phyloP scores from a whole-genome alignment of 169 alveolate genomes.

The Neospora caninum region DNA sequence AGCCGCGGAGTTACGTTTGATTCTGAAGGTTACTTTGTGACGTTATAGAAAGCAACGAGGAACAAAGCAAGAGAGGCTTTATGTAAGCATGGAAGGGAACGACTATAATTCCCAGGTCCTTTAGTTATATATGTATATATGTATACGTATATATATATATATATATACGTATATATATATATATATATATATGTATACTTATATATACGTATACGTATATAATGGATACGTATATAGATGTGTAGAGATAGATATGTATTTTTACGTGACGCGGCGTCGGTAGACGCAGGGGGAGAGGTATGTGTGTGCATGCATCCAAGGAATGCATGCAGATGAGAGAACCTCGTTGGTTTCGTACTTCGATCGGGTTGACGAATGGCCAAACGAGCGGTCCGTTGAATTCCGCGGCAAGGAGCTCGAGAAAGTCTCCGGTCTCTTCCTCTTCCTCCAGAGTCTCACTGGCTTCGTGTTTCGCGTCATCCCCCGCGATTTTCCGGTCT shows the following conservation, averaged over 20 bases:
- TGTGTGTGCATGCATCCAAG: no score
- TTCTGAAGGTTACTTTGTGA: no score
- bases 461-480: not conserved
- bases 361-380: conserved; percentile 18
- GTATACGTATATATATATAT: not conserved
- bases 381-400: not conserved
- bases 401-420: not conserved
- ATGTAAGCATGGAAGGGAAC: no score
- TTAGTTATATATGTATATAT: no score
- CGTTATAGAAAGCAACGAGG: no score
- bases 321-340: no score
- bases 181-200: not conserved
- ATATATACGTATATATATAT: not conserved
- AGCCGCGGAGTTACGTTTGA: no score
- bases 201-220: not conserved
- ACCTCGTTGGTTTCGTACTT: not conserved
- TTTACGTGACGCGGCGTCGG: not conserved
- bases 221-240: not conserved
- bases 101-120: not conserved
- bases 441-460: not conserved
- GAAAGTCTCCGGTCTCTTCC: not conserved
- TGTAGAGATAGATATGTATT: not conserved
- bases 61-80: no score
- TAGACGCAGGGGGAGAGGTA: not conserved
- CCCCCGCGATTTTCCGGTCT: not conserved